phyloP scores from a whole-genome alignment of 768 basidiomycete genomes.

The Leccinum olivaceopallidum region DNA sequence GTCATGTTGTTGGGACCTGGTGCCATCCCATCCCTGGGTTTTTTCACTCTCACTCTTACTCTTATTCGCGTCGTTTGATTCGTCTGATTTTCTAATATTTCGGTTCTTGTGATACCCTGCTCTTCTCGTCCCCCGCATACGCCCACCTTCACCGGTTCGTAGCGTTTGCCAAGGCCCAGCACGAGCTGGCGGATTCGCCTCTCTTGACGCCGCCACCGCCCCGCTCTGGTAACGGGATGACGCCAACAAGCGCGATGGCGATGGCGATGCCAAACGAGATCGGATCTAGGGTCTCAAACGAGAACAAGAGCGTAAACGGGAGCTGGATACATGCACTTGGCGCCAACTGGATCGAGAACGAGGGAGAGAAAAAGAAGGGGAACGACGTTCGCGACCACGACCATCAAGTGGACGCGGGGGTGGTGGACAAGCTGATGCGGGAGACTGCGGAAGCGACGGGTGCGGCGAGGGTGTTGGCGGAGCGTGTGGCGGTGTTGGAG shows the following conservation, averaged over 20 bases:
- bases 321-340: background rate
- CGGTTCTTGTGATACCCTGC: background rate
- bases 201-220: conserved; percentile 2
- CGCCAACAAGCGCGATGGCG: background rate
- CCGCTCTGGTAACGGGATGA: background rate
- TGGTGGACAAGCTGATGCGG: conserved; percentile 19
- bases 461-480: conserved; percentile 19
- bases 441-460: conserved; percentile 20
- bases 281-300: background rate
- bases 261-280: background rate
- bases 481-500: conserved; percentile 28
- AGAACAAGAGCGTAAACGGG: background rate
- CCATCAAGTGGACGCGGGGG: background rate
- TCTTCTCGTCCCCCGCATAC: background rate
- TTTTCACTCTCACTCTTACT: background rate
- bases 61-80: background rate
- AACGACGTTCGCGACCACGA: background rate
- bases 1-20: background rate
- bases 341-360: background rate
- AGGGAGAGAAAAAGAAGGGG: background rate
- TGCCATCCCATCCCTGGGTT: background rate
- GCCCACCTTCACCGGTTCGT: background rate
- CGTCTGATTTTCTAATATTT: background rate
- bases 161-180: conserved; percentile 27
- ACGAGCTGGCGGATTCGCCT: conserved; percentile 1